phyloP scores from a whole-genome alignment of 345 rosid species.

The Camelina laxa region DNA sequence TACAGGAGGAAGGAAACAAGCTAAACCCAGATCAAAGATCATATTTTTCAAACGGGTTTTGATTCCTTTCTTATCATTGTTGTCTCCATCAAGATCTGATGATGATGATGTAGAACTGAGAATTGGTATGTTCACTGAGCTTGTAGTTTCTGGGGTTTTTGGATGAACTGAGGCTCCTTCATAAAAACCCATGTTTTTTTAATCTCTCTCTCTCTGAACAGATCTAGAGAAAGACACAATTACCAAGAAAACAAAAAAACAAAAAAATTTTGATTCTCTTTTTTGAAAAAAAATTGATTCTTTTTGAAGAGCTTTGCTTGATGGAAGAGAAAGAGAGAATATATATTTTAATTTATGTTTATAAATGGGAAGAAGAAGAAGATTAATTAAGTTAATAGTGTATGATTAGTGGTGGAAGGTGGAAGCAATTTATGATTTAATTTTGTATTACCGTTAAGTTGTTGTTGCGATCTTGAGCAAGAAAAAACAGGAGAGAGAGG shows the following conservation, averaged over 20 bases:
- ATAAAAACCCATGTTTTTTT: constrained; percentile 44
- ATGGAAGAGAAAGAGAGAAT: constrained; percentile 39
- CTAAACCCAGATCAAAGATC: constrained; percentile 67
- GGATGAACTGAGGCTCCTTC: constrained; percentile 48
- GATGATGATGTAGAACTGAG: constrained; percentile 35
- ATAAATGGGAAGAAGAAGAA: constrained; percentile 12
- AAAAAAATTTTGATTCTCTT: constrained; percentile 13
- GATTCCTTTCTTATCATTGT: constrained; percentile 41
- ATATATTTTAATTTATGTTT: background rate
- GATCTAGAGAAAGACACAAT: constrained; percentile 35
- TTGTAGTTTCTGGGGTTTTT: constrained; percentile 31
- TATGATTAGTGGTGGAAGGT: constrained; percentile 44
- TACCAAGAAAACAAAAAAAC: background rate
- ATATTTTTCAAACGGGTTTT: constrained; percentile 58
- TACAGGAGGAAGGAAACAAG: constrained; percentile 64
- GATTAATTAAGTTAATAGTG: constrained; percentile 28
- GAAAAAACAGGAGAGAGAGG: constrained; percentile 24
- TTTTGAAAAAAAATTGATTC: constrained; percentile 32
- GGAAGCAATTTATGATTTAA: constrained; percentile 22
- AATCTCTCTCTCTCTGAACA: background rate
- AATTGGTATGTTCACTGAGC: constrained; percentile 18
- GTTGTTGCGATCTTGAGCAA: constrained; percentile 44
- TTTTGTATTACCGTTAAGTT: constrained; percentile 37
- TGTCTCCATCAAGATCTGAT: constrained; percentile 27
- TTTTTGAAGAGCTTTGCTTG: constrained; percentile 41